Conservation (phyloP, 441 rosid genomes). For the Bruguiera hainesii region DNA sequence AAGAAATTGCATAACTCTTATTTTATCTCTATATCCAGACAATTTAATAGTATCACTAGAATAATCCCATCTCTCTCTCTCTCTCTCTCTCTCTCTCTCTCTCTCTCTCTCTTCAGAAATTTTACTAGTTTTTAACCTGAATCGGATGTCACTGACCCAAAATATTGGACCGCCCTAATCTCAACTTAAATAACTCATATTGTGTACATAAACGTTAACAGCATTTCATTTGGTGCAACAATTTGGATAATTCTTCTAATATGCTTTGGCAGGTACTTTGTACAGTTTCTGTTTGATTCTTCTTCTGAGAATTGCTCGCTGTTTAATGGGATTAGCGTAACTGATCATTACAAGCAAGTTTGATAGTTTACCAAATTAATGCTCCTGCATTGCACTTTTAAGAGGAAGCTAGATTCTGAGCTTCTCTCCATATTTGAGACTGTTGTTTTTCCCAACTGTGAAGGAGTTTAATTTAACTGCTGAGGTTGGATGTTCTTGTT, state of each 20-base stretch:
- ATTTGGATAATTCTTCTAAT: conserved; percentile 62
- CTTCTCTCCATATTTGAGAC: too few species aligned
- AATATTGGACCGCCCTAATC: too few species aligned
- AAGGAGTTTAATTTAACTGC: too few species aligned
- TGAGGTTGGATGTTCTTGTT: too few species aligned
- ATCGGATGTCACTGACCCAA: not conserved
- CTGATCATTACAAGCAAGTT: not conserved
- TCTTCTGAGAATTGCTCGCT: not conserved
- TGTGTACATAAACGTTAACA: too few species aligned
- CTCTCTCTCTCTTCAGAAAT: not conserved
- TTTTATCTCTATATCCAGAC: too few species aligned
- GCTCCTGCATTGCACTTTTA: too few species aligned
- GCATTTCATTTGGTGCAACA: conserved; percentile 17
- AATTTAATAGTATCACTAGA: too few species aligned
- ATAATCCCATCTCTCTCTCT: not conserved
- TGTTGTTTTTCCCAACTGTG: too few species aligned
- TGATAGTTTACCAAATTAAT: not conserved
- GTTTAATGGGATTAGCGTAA: not conserved
- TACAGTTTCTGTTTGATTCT: not conserved
- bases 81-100: not conserved
- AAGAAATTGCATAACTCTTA: too few species aligned
- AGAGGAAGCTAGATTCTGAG: too few species aligned
- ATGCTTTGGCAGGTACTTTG: conserved; percentile 59
- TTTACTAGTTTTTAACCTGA: not conserved
- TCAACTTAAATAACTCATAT: too few species aligned